Base-by-base conservation (phyloP, 139 green algal species). In the Auxenochlorella protothecoides region DNA sequence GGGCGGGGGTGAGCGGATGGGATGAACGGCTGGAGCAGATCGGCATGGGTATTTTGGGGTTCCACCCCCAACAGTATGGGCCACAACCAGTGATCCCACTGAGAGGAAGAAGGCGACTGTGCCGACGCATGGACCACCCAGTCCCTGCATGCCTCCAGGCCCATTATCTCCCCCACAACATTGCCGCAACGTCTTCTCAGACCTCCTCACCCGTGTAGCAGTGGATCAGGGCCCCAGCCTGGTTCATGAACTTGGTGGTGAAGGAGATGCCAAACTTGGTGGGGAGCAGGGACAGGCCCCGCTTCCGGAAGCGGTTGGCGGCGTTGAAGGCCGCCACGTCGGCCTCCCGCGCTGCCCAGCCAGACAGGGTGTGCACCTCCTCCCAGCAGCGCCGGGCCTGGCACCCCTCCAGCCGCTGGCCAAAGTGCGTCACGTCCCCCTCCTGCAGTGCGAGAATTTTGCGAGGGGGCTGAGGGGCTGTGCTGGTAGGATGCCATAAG, bases 261-360 rank as follows among this genome's bases (percentile, higher is more conserved):
- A 98, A 98, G n/a, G 83, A 85, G 76, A 98, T 97, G 75, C 93
- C 94, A 81, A 98, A 98, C 84, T 97, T 97, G 74, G 93, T 98
- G 74, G 94, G 92, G 2, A 88, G 80, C 4, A 87, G 71, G 3
- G 92, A 85, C 10, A 98, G 66, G 57, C 94, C 94, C 9, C 93
- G 85, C 81, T 98, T 98, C 72, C 87, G 80, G 72, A 75, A 93
- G 53, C 80, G 79, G 73, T 86, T 80, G 9, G 27, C 70, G 2
- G 55, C 51, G 72, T 93, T 93, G 84, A 90, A 98, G 3, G 77
- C 73, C 6, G 81, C 78, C 16, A 85, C 84, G 4, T 72, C 70
- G 11, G 6, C 53, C 51, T 55, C 55, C 2, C 85, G 80, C 59
- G 59, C 51, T 6, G 66, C 78, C 27, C 82, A 83, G 12, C 74